Base-by-base conservation (phyloP, 192 early-diverging fungal species). In the Spizellomyces punctatus region DNA sequence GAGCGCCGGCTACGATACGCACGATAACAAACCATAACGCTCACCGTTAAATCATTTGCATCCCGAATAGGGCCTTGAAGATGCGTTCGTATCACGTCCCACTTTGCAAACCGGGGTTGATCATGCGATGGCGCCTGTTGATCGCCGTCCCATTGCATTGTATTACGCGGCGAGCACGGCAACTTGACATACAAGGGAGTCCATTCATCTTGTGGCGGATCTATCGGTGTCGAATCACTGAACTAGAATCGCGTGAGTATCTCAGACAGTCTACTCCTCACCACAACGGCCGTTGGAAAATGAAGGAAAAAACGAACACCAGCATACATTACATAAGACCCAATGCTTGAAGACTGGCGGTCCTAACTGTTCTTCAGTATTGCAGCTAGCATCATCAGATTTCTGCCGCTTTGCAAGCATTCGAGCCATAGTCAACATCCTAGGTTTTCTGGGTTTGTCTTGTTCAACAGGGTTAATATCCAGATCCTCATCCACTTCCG, bases 121-220 rank as follows among this genome's bases (percentile, higher is more conserved):
- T 9, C 1, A 1, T 58, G 17, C 21, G 46, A 16, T 46, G 58
- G 8, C n/a, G 59, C 8, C 50, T 6, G 47, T 17, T 52, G 48
- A 44, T 55, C 46, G 42, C 17, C 8, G 60, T 22, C 1, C 7
- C 60, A 21, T 54, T 65, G 27, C 6, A 70, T 7, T 10, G 21
- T 17, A 52, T 76, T 69, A 5, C 50, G 14, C 7, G 16, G 61
- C 19, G 55, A 46, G 48, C 56, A 70, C 5, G 74, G 74, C 36
- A 76, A n/a, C 0, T 55, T 50, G 50, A 76, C 74, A 48, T 70
- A 48, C 27, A 47, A 5, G 6, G 22, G 10, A 49, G 64, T 49
- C 74, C 74, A 76, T 3, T 19, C 62, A 42, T 76, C 59, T 19
- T 45, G 54, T 58, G 19, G 43, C 45, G 60, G 5, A 6, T 6